Percentiles rank a stretch among this genome's conserved stretches.
Conservation (phyloP, 257 asterid genomes). For the Coffea eugenioides region DNA sequence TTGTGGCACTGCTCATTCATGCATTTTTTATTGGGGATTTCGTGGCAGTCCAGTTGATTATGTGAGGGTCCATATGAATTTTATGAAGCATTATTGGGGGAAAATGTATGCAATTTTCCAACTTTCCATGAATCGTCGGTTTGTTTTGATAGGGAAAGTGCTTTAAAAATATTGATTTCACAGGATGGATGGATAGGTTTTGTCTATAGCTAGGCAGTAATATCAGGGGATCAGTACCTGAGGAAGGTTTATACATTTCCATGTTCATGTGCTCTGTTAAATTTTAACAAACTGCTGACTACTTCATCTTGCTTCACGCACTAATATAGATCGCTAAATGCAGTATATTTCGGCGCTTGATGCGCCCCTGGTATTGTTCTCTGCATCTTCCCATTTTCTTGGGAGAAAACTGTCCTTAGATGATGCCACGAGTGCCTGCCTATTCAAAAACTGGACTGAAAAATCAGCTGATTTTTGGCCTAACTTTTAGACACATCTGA, state of each 20-base stretch:
- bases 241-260: conserved; percentile 17
- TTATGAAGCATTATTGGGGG: conserved; percentile 1
- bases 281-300: background rate
- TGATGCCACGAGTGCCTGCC: too few relatives aligned
- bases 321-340: background rate
- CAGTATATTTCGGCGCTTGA: background rate
- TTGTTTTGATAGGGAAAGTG: background rate
- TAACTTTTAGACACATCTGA: too few relatives aligned
- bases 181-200: background rate
- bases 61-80: background rate
- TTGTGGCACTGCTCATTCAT: background rate
- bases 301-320: background rate
- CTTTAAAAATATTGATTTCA: background rate
- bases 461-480: background rate
- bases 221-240: conserved; percentile 16
- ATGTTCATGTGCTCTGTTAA: background rate
- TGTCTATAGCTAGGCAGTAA: background rate
- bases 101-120: background rate
- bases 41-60: background rate
- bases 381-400: background rate
- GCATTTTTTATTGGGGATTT: background rate
- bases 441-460: background rate
- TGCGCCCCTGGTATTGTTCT: background rate
- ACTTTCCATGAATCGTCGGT: background rate
- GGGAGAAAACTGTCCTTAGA: background rate